These are phyloP conservation scores for Pseudonitzschia multistriata DNA, from an alignment of 108 stramenopile species.

Conservation along the genomic window DNA sequence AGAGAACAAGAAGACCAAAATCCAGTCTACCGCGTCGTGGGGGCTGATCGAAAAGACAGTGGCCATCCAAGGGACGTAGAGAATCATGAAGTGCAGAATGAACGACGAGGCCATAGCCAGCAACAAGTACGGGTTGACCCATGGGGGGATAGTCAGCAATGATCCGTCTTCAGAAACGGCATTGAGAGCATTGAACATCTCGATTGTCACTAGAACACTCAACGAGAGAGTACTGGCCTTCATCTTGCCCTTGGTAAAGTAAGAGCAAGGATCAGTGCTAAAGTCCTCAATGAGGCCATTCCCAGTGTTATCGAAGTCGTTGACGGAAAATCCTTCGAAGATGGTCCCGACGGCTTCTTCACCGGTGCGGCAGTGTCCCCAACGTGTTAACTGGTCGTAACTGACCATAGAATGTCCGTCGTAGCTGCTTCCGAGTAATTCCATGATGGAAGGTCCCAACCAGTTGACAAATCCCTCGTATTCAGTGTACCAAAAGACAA, in stretches of 20 bases:
- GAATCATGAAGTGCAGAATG: slow-evolving; percentile 13
- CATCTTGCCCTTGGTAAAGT: slow-evolving; percentile 10
- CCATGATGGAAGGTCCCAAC: background rate
- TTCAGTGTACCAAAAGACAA: slow-evolving; percentile 10
- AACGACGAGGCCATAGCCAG: slow-evolving; percentile 10
- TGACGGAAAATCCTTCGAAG: slow-evolving; percentile 14
- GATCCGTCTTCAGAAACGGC: slow-evolving; percentile 11
- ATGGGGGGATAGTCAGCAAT: slow-evolving; percentile 2
- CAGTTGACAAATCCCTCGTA: slow-evolving; percentile 7
- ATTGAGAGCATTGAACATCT: slow-evolving; percentile 13
- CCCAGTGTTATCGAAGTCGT: slow-evolving; percentile 4
- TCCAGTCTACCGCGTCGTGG: slow-evolving; percentile 8
- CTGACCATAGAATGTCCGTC: slow-evolving; percentile 9
- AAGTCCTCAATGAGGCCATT: slow-evolving; percentile 4
- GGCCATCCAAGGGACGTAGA: slow-evolving; percentile 9
- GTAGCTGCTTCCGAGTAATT: background rate
- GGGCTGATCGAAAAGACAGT: slow-evolving; percentile 4
- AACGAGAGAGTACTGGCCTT: slow-evolving; percentile 8
- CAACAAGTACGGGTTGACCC: slow-evolving; percentile 13
- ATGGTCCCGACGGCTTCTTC: slow-evolving; percentile 6
- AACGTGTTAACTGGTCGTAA: background rate
- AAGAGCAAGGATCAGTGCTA: slow-evolving; percentile 7
- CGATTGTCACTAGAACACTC: slow-evolving; percentile 8
- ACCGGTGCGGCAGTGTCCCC: slow-evolving; percentile 9
- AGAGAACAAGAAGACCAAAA: slow-evolving; percentile 9